Conservation (phyloP, 352 stramenopile species). For the Phytophthora ohioensis region DNA sequence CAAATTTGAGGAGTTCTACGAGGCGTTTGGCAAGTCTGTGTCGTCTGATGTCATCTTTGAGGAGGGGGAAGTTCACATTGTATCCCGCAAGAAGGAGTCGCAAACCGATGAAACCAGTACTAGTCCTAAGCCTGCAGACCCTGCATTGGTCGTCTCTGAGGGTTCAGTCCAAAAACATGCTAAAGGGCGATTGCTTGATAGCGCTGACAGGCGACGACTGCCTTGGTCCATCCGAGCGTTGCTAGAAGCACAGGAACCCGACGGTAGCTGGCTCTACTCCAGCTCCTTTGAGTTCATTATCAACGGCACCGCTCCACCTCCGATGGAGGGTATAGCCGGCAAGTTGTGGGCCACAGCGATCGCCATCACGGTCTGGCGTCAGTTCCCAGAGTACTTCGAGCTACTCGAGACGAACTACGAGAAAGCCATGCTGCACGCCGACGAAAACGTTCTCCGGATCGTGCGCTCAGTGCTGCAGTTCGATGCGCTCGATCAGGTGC, state of each 20-base stretch:
- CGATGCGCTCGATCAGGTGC: slow-evolving; percentile 45
- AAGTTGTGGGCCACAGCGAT: slow-evolving; percentile 73
- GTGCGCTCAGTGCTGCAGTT: slow-evolving; percentile 57
- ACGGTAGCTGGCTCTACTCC: slow-evolving; percentile 74
- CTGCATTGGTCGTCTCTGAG: slow-evolving; percentile 5
- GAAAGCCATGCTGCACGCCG: slow-evolving; percentile 67
- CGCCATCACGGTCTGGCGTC: slow-evolving; percentile 60
- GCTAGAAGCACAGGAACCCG: slow-evolving; percentile 55
- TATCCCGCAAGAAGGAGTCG: slow-evolving; percentile 28
- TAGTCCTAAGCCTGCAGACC: neutral
- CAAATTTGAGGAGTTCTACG: slow-evolving; percentile 75
- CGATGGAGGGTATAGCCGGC: slow-evolving; percentile 52
- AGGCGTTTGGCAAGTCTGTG: slow-evolving; percentile 71
- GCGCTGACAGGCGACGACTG: slow-evolving; percentile 37
- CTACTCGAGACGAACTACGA: slow-evolving; percentile 63
- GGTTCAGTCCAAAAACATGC: slow-evolving; percentile 19
- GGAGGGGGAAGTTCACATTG: slow-evolving; percentile 51
- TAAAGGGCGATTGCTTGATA: slow-evolving; percentile 41
- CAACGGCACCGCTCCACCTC: slow-evolving; percentile 50
- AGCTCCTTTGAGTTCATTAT: slow-evolving; percentile 65
- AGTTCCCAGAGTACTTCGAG: slow-evolving; percentile 71
- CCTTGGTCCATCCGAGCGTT: slow-evolving; percentile 55
- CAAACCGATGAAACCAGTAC: neutral
- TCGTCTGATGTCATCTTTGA: slow-evolving; percentile 46
- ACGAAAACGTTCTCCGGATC: slow-evolving; percentile 62